Evolutionary conservation across 1,284 basidiomycete genomes (phyloP), one percentile per base, ranked within the genome.

Genomic region (Grifola frondosa): DNA sequence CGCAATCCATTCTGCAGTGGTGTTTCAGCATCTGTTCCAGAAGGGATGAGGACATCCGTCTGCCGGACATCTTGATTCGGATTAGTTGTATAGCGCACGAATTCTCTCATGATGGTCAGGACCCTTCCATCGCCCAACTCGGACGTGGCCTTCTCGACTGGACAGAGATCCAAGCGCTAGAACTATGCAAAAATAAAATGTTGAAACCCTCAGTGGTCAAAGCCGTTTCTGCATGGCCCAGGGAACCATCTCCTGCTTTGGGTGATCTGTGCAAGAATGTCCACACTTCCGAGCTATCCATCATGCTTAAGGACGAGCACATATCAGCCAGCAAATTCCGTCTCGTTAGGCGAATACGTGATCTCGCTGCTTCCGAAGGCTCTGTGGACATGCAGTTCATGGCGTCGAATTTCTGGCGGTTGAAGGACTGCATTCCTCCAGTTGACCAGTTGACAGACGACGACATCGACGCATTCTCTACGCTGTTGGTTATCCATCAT

Each of bases 1-100:
- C 87, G 0, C 79, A 89, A 49, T 87, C 85, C 1, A 75, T 96
- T 34, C 67, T 95, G 12, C 77, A 82, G 40, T 94, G 90, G 88
- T 77, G 77, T 1, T 83, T 94, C 47, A 66, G 67, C 11, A 37
- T 71, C 21, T 82, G 81, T 56, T 60, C 66, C 30, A 60, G 54
- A 34, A 60, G 55, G 5, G 57, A 66, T 37, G 68, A 68, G 25
- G 75, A 81, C 52, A 63, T 69, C 40, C 71, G 72, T 21, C 66
- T 91, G 38, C 71, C 84, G n/a, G 78, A 85, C 49, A 69, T 83
- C 36, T 63, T 91, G 21, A 75, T 85, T 48, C 78, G 78, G n/a
- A 73, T 85, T 35, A 77, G 74, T 46, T 76, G 76, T 45, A 63
- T 77, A 36, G 75, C 79, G 10, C 70, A 82, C 48, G 78, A 79